Conservation (phyloP, 805 yeast genomes). For the Lachancea cidri region DNA sequence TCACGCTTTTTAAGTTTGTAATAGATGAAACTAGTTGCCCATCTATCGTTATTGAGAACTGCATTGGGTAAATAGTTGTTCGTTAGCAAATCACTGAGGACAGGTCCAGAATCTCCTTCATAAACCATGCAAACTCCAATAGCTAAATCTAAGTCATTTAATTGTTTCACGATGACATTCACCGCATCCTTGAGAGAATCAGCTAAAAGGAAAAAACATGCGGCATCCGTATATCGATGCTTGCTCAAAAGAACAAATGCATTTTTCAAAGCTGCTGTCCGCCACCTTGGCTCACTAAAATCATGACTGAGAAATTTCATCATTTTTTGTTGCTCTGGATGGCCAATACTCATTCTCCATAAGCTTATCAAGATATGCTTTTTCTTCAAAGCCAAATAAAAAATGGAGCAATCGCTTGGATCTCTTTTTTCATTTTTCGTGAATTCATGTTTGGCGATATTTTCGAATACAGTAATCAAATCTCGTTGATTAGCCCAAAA, state of each 20-base stretch:
- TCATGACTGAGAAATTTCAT: slow-evolving; percentile 71
- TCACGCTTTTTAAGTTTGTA: slow-evolving; percentile 54
- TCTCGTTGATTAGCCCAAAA: slow-evolving; percentile 59
- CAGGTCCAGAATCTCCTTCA: slow-evolving; percentile 57
- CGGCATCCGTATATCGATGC: slow-evolving; percentile 83
- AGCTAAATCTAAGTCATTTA: slow-evolving; percentile 68
- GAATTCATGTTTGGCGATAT: slow-evolving; percentile 69
- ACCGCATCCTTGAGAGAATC: slow-evolving; percentile 73
- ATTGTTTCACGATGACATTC: slow-evolving; percentile 61
- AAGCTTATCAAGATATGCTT: slow-evolving; percentile 71
- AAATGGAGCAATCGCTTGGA: slow-evolving; percentile 70
- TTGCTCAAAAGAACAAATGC: slow-evolving; percentile 87
- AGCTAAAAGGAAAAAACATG: slow-evolving; percentile 79
- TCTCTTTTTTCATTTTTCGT: slow-evolving; percentile 50
- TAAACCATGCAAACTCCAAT: slow-evolving; percentile 75
- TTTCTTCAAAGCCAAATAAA: slow-evolving; percentile 72
- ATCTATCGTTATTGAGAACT: slow-evolving; percentile 59
- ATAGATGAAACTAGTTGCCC: slow-evolving; percentile 78
- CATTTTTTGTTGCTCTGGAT: slow-evolving; percentile 81
- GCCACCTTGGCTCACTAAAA: slow-evolving; percentile 73
- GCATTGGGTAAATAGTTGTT: slow-evolving; percentile 52
- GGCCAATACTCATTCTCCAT: slow-evolving; percentile 74
- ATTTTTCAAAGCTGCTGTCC: slow-evolving; percentile 82
- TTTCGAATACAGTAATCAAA: slow-evolving; percentile 53
- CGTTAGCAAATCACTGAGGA: slow-evolving; percentile 45